Base-by-base conservation (phyloP, 495 filamentous ascomycete genomes). In the Cladorrhinum samala region DNA sequence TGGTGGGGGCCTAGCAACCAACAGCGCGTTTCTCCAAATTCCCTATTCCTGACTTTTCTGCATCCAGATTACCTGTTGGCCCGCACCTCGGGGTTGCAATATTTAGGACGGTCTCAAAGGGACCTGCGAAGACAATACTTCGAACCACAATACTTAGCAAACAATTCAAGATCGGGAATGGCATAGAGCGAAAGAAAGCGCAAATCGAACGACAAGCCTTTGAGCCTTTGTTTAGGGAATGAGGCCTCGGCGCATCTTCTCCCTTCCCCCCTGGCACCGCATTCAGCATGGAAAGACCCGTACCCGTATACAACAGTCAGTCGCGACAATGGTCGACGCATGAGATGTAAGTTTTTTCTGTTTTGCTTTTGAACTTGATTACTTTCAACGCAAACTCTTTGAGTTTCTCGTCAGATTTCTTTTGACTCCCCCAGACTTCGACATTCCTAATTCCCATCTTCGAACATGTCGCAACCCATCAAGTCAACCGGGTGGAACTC, bases 281-380 rank as follows among this genome's bases (percentile, higher is more conserved):
- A 14, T 52, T 45, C 14, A 33, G 23, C 38, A 66, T 66, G 63
- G 58, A 64, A 54, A 46, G 53, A 33, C 27, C 27, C 5, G 6
- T 11, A 33, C 27, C 27, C 27, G 27, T 33, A 33, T 33, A 33
- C 27, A 41, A 25, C 50, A 20, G 6, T 40, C 42, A 54, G 42
- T 23, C 33, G 23, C 17, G 46, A 58, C 27, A 33, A 47, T 44
- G 44, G 16, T 60, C 60, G 57, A 49, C 54, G 54, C 52, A 50
- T 19, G 53, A 59, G 1, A 36, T 33, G 59, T 63, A 57, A 57
- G 62, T 52, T 27, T 24, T 37, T 23, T 41, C 25, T 49, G n/a
- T 23, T 24, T 43, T 38, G 33, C 49, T 51, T 37, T 18, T 25
- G 7, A 41, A 18, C 21, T 20, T 30, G n/a, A 42, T 16, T 18